These are phyloP conservation scores for Boletus sp. DNA, from an alignment of 768 basidiomycete genomes.

Conservation along the genomic window DNA sequence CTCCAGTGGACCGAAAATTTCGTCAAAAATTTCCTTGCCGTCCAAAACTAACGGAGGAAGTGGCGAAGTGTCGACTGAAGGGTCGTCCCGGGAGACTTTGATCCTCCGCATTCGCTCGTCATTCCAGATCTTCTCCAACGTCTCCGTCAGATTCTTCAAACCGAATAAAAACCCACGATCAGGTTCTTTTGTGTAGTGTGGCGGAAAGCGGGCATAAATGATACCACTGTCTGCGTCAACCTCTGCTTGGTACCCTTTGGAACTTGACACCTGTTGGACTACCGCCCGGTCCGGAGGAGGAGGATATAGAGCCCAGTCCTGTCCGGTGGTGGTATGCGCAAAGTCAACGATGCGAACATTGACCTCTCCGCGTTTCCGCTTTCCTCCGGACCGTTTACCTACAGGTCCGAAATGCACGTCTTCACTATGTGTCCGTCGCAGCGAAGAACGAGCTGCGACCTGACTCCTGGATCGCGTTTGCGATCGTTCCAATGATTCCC, in stretches of 20 bases:
- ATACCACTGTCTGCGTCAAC: conserved; percentile 81
- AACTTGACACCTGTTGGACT: conserved; percentile 50
- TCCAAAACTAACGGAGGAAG: conserved; percentile 66
- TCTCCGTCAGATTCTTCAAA: conserved; percentile 72
- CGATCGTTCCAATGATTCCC: conserved; percentile 73
- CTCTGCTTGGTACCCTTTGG: conserved; percentile 78
- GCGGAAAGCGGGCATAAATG: conserved; percentile 91
- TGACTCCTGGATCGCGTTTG: conserved; percentile 40
- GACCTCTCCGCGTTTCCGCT: conserved; percentile 83
- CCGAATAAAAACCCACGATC: conserved; percentile 96
- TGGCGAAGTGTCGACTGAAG: conserved; percentile 43
- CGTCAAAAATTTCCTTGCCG: conserved; percentile 77
- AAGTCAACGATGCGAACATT: conserved; percentile 98
- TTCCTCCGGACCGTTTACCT: conserved; percentile 59
- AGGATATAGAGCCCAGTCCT: conserved; percentile 78
- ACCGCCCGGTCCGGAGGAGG: conserved; percentile 39
- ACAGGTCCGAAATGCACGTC: conserved; percentile 70
- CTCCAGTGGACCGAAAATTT: conserved; percentile 55
- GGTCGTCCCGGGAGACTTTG: conserved; percentile 60
- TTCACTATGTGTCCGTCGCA: conserved; percentile 79
- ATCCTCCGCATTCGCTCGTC: conserved; percentile 73
- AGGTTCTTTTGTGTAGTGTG: conserved; percentile 83
- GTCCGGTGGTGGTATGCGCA: conserved; percentile 95
- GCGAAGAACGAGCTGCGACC: conserved; percentile 40
- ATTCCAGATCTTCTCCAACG: conserved; percentile 85